Percentiles rank a stretch among this genome's conserved stretches.
Conservation (phyloP, 495 filamentous ascomycete genomes). For the Margaritispora aquatica region DNA sequence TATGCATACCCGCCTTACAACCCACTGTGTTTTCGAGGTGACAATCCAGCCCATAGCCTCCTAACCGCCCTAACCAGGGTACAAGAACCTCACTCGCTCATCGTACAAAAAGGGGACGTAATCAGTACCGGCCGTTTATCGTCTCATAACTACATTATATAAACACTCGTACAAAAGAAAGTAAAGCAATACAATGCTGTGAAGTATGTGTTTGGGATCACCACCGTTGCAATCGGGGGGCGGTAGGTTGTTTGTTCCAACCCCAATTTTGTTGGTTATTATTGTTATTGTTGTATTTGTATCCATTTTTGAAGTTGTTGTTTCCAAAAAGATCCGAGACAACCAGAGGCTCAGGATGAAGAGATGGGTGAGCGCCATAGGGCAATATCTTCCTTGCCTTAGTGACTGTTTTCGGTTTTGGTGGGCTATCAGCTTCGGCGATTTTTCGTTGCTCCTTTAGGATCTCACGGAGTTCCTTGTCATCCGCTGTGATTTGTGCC, state of each 20-base stretch:
- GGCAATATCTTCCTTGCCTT: not conserved
- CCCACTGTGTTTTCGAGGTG: not conserved
- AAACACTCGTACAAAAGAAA: conserved; percentile 1
- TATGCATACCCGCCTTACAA: not conserved
- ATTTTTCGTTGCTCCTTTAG: conserved; percentile 48
- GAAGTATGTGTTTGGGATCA: not conserved
- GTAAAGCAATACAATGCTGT: not conserved
- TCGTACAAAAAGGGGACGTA: conserved; percentile 8
- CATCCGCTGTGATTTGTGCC: conserved; percentile 76
- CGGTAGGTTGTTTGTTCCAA: conserved; percentile 4
- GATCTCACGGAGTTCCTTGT: conserved; percentile 67
- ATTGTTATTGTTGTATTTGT: conserved; percentile 3
- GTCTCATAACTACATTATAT: not conserved
- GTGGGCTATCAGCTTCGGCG: conserved; percentile 6
- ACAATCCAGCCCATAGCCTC: not conserved
- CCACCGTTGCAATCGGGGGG: not conserved
- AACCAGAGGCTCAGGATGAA: not conserved
- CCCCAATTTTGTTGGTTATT: conserved; percentile 15
- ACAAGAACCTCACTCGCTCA: not conserved
- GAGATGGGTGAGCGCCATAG: not conserved
- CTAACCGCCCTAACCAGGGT: not conserved
- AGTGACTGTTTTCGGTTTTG: not conserved
- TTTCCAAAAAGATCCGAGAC: conserved; percentile 6
- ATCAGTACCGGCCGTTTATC: conserved; percentile 8
- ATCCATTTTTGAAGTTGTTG: conserved; percentile 9